Evolutionary conservation across 176 grass and related monocot genomes (phyloP), one percentile per base, ranked within the genome.

Genomic region (Cenchrus purpureus): DNA sequence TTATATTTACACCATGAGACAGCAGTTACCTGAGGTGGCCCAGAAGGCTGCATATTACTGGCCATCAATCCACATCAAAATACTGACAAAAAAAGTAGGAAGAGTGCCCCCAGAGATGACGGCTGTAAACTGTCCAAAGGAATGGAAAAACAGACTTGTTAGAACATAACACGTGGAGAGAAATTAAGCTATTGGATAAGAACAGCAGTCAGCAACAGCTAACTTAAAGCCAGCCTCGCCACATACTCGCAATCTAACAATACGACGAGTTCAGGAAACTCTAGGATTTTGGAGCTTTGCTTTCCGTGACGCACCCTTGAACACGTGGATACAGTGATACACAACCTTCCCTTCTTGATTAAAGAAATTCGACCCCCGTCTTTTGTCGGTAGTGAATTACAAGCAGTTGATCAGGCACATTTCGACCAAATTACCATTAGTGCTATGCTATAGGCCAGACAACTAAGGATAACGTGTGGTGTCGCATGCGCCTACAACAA

Each of bases 31-130:
- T 90, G 90, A 60, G 84, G 87, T 0, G 78, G 84, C 37, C 87
- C 87, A 76, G 87, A 68, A 80, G 90, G 85, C 67, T 88, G 92
- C 82, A 94, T 89, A 82, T 92, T 94, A 83, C 87, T 92, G 5
- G 90, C 77, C 90, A 90, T 95, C 56, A 92, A 76, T 63, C 72
- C 17, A 11, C 89, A 91, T 84, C 54, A 94, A 89, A 89, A 78
- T 31, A 59, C 45, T 20, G 7, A 82, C 19, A 68, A 34, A 31
- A 37, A 74, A 78, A 71, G 42, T 13, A 80, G n/a, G 80, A 84
- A 73, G 9, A 31, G 12, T 1, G 51, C n/a, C 12, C 82, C 65
- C n/a, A 32, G 37, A 63, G 7, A 63, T 62, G n/a, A 51, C 32
- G 20, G 15, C 68, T 68, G 80, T 32, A 70, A 83, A 66, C 25